Conservation (phyloP, 495 filamentous ascomycete species). For the Penicillium salamii region DNA sequence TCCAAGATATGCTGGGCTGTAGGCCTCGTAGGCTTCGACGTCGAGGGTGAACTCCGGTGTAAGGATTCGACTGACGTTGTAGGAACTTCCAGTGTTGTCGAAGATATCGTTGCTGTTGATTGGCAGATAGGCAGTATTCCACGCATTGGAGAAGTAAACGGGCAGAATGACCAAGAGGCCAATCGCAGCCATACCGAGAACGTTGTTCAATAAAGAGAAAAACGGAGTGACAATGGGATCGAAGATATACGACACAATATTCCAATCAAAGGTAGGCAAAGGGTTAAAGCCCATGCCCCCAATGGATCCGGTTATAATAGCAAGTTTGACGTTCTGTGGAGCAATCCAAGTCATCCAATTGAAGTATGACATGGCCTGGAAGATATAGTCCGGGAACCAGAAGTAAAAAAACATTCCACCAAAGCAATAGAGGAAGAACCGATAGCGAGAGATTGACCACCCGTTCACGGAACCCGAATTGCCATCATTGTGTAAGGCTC, state of each 20-base stretch:
- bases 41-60: conserved; percentile 59
- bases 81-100: conserved; percentile 45
- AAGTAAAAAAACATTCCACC: conserved; percentile 49
- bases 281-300: conserved; percentile 45
- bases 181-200: conserved; percentile 42
- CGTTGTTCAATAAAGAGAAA: conserved; percentile 48
- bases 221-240: conserved; percentile 61
- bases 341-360: conserved; percentile 30
- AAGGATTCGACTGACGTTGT: conserved; percentile 45
- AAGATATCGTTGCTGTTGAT: conserved; percentile 43
- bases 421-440: conserved; percentile 56
- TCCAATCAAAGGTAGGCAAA: conserved; percentile 59
- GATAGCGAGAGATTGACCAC: conserved; percentile 57
- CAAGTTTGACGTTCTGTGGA: conserved; percentile 32
- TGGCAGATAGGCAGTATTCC: conserved; percentile 45
- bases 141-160: conserved; percentile 42
- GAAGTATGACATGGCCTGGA: conserved; percentile 26
- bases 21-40: conserved; percentile 64
- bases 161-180: conserved; percentile 41
- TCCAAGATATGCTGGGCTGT: conserved; percentile 73
- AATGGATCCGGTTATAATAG: conserved; percentile 49
- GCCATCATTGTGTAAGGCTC: conserved; percentile 60
- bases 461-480: conserved; percentile 52
- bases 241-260: conserved; percentile 49
- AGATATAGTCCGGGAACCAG: conserved; percentile 42